Percentiles rank a stretch among this genome's conserved stretches.
Evolutionary conservation across 2,329 filamentous ascomycete genomes (phyloP).

Genomic region (Myriosclerotinia curreyana): DNA sequence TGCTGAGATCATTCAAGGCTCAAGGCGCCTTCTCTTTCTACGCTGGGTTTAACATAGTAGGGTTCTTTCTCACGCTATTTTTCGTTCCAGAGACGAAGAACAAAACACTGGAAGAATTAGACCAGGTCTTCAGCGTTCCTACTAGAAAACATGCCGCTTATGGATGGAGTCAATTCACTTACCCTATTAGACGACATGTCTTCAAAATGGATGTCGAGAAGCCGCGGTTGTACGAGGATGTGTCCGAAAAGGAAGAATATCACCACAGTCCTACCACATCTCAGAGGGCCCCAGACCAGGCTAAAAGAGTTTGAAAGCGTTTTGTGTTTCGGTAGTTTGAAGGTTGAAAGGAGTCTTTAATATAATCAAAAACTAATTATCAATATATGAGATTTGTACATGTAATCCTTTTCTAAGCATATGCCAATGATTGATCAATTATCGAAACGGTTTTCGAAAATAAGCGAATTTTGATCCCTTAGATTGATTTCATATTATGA

Average conservation of each 20-base stretch:
- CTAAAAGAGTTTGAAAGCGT: not conserved
- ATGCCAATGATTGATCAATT: too few relatives aligned
- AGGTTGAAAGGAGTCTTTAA: not conserved
- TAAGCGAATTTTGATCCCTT: too few relatives aligned
- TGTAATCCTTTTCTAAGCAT: not conserved
- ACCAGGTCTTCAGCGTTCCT: conserved; percentile 27
- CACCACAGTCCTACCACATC: not conserved
- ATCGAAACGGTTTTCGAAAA: not conserved
- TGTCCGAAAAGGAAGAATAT: not conserved
- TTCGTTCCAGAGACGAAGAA: conserved; percentile 58
- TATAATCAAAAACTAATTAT: not conserved
- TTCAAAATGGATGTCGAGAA: conserved; percentile 9
- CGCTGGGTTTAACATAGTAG: conserved; percentile 52
- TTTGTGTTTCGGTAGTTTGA: not conserved
- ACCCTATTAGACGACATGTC: conserved; percentile 16
- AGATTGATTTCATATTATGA: too few relatives aligned
- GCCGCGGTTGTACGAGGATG: not conserved
- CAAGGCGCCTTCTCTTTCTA: conserved; percentile 53
- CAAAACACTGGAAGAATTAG: conserved; percentile 37
- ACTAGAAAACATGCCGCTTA: conserved; percentile 15
- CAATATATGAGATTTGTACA: not conserved
- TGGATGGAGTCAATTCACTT: conserved; percentile 13
- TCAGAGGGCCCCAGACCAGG: not conserved
- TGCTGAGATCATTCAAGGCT: conserved; percentile 27
- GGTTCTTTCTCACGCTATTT: conserved; percentile 54